Percentiles rank a stretch among this genome's conserved stretches.
Conservation (phyloP, 2,329 filamentous ascomycete genomes). For the Laburnicola sp. region DNA sequence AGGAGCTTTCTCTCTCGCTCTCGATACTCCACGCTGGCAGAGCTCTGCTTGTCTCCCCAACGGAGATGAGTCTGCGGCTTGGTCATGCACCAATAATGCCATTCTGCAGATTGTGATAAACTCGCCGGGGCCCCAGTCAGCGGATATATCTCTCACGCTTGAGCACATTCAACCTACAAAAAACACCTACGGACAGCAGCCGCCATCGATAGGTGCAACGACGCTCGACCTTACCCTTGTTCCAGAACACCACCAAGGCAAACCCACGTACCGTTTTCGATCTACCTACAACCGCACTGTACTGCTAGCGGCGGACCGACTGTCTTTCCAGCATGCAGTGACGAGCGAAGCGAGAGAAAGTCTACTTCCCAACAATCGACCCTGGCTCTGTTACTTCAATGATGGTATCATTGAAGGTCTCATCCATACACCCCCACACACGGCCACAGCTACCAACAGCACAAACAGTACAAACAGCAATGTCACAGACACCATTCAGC, state of each 20-base stretch:
- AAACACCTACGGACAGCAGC: conserved; percentile 24
- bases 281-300: conserved; percentile 30
- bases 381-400: conserved; percentile 36
- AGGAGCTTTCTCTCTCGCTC: conserved; percentile 25
- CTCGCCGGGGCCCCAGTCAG: conserved; percentile 12
- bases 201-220: conserved; percentile 17
- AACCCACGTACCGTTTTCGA: conserved; percentile 25
- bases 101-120: conserved; percentile 26
- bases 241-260: conserved; percentile 2
- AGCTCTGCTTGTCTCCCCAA: conserved; percentile 31
- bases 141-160: conserved; percentile 22
- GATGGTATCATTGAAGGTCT: conserved; percentile 31
- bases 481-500: not conserved
- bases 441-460: not conserved
- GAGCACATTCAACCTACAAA: not conserved
- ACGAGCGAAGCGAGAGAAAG: not conserved
- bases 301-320: conserved; percentile 21
- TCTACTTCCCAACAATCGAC: conserved; percentile 18
- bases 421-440: conserved; percentile 19
- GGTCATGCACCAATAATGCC: conserved; percentile 27
- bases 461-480: not conserved
- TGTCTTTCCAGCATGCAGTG: conserved; percentile 7
- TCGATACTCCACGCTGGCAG: conserved; percentile 26
- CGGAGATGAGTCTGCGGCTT: conserved; percentile 29
- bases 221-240: conserved; percentile 8